Evolutionary conservation across 257 asterid species (phyloP), one percentile per base, ranked within the genome.

Genomic region (Solanum rostratum): DNA sequence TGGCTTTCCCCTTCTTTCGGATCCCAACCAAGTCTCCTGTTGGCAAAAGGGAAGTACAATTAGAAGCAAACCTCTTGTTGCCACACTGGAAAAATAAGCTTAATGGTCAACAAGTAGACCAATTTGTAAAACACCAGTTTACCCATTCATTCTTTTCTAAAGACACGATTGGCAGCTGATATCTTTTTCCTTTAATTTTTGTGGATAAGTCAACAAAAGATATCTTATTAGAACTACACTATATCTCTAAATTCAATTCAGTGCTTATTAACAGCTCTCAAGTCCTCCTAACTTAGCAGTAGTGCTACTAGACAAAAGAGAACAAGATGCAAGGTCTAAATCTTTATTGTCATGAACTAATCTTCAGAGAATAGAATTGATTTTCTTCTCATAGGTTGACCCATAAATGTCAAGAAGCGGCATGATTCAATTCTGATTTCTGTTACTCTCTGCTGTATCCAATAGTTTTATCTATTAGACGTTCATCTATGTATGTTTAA

Each of bases 1-100:
- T 96, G 99, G 87, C 95, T 91, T 91, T 94, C 98, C 87, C 93
- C 98, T 84, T 87, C 92, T 88, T 96, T 96, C 85, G 98, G 95
- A 89, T 96, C 98, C 99, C 99, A 96, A 70, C 98, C 97, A 71
- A 94, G 98, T 84, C 92, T 92, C 98, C 98, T 96, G 94, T 82
- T 22, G 78, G 84, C 80, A 86, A 84, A 60, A 89, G 43, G 81
- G 20, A 76, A 49, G 43, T 49, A n/a, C 81, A 76, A 76, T 76
- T 49, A 76, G 81, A 73, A 73, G 57, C 59, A 73, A 73, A 45
- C 80, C 39, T 76, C 49, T 76, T 24, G 60, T 39, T 76, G 81
- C 24, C 62, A 49, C 39, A 24, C 43, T 76, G 24, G 24, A 49
- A 70, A 74, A 2, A 76, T 73, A 43, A 76, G 81, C 12, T 74